These are phyloP conservation scores for Aspergillus latus DNA, from an alignment of 2,329 filamentous ascomycete species.

Conservation along the genomic window DNA sequence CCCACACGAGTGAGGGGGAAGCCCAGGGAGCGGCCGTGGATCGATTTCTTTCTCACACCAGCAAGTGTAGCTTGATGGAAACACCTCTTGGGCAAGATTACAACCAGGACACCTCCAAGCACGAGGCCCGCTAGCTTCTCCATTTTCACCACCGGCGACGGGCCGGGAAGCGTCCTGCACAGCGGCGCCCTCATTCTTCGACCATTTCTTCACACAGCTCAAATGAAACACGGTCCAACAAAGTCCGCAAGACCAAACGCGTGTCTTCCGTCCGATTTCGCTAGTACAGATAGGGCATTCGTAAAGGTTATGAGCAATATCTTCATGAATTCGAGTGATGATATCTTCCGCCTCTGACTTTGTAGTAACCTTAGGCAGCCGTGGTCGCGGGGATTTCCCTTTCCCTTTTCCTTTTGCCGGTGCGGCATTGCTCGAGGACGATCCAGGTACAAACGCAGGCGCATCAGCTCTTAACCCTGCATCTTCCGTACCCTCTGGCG, in stretches of 20 bases:
- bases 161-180: slow-evolving; percentile 50
- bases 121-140: slow-evolving; percentile 53
- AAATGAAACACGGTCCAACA: slow-evolving; percentile 96
- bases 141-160: slow-evolving; percentile 44
- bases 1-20: slow-evolving; percentile 90
- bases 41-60: slow-evolving; percentile 94
- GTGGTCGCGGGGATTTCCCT: slow-evolving; percentile 28
- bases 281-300: slow-evolving; percentile 96
- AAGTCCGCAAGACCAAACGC: slow-evolving; percentile 84
- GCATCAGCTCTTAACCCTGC: slow-evolving; percentile 39
- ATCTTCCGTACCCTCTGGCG: slow-evolving; percentile 15
- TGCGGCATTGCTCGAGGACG: slow-evolving; percentile 3
- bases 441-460: slow-evolving; percentile 45
- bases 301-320: slow-evolving; percentile 83
- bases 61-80: slow-evolving; percentile 76
- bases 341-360: slow-evolving; percentile 55
- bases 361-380: slow-evolving; percentile 38
- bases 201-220: slow-evolving; percentile 87
- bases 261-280: slow-evolving; percentile 73
- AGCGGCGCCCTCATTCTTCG: slow-evolving; percentile 72
- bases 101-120: slow-evolving; percentile 94
- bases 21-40: slow-evolving; percentile 68
- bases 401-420: slow-evolving; percentile 30
- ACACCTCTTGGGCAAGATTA: slow-evolving; percentile 73
- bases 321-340: slow-evolving; percentile 64